A percentile compares a stretch with the other conserved stretches of the same genome.
Conservation (phyloP, 2,329 filamentous ascomycete species). For the Epichloe gansuensis region DNA sequence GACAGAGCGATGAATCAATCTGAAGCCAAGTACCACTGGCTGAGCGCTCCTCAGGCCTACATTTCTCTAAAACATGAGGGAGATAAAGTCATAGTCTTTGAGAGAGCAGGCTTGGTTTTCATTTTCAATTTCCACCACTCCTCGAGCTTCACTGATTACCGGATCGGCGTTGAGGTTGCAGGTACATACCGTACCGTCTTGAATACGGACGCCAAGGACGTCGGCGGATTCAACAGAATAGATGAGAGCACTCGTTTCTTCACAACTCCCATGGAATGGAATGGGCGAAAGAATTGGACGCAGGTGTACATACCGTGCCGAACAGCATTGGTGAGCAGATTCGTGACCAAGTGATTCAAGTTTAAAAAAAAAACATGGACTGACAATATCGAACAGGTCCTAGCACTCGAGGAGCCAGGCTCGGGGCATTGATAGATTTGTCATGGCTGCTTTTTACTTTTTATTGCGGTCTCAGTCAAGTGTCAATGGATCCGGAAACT, state of each 20-base stretch:
- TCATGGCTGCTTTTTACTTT: no score
- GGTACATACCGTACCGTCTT: conserved; percentile 83
- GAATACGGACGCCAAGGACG: conserved; percentile 63
- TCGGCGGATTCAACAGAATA: conserved; percentile 69
- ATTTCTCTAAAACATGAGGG: conserved; percentile 85
- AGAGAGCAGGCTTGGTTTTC: conserved; percentile 79
- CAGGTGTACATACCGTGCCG: conserved; percentile 83
- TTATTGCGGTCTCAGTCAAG: not conserved
- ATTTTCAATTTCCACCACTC: conserved; percentile 92
- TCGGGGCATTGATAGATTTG: conserved; percentile 5
- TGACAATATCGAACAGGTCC: conserved; percentile 22
- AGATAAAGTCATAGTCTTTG: conserved; percentile 94
- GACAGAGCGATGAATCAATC: conserved; percentile 81
- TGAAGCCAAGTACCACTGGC: conserved; percentile 85
- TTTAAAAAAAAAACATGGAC: conserved; percentile 13
- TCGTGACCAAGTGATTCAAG: not conserved
- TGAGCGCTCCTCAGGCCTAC: conserved; percentile 74
- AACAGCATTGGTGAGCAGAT: conserved; percentile 59
- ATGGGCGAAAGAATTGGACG: conserved; percentile 75
- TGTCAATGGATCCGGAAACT: not conserved
- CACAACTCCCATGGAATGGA: conserved; percentile 84
- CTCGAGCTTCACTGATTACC: conserved; percentile 80
- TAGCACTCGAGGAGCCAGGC: conserved; percentile 31
- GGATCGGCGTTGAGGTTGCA: conserved; percentile 70
- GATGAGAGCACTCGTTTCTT: conserved; percentile 78